phyloP scores from a whole-genome alignment of 2,329 filamentous ascomycete species.

The Xylaria sp. region DNA sequence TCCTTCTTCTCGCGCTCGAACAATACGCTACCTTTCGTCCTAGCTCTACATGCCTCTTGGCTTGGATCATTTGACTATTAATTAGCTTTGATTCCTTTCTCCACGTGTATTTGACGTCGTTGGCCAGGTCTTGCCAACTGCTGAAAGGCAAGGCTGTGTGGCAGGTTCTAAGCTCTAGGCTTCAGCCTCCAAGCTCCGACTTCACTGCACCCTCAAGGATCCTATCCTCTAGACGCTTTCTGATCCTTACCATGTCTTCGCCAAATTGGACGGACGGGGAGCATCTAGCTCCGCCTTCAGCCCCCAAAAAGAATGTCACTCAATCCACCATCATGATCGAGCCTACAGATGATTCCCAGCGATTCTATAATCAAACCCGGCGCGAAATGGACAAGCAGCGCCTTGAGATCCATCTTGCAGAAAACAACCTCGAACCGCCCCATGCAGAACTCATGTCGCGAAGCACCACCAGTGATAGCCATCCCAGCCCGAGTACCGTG shows the following conservation, averaged over 20 bases:
- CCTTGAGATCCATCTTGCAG: conserved; percentile 42
- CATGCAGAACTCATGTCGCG: conserved; percentile 39
- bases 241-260: conserved; percentile 38
- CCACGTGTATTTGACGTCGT: conserved; percentile 15
- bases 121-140: conserved; percentile 2
- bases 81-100: conserved; percentile 23
- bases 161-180: conserved; percentile 1
- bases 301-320: conserved; percentile 18
- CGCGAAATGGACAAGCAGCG: conserved; percentile 41
- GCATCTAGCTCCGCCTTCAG: conserved; percentile 25
- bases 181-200: conserved; percentile 17
- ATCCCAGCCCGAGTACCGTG: conserved; percentile 39
- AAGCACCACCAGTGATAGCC: conserved; percentile 42
- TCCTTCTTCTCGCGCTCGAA: conserved; percentile 30
- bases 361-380: conserved; percentile 46
- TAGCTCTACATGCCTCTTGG: conserved; percentile 1
- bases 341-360: conserved; percentile 44
- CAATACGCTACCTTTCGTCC: conserved; percentile 24
- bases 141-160: conserved; percentile 31
- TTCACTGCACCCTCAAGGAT: neutral
- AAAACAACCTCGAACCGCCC: conserved; percentile 41
- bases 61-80: conserved; percentile 17
- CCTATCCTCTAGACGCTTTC: neutral
- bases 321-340: conserved; percentile 43
- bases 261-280: conserved; percentile 25